Evolutionary conservation across 257 asterid species (phyloP), one percentile per base, ranked within the genome.

Genomic region (Cordia subcordata): DNA sequence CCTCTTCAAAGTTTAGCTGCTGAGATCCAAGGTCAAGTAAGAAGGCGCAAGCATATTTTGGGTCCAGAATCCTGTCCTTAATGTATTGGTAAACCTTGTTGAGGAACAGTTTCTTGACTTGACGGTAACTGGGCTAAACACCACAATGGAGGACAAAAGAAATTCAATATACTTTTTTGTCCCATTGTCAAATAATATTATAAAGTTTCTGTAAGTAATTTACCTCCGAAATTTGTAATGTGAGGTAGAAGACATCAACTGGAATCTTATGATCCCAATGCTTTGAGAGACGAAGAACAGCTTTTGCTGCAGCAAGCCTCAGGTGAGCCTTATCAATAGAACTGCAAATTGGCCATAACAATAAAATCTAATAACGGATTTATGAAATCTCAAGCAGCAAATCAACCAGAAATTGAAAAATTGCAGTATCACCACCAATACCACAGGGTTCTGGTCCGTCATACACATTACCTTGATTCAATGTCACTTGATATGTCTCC

Each of bases 251-350:
- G 66, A 87, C 84, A 73, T 90, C 94, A 59, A 78, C 69, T 0
- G 99, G 95, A 77, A 93, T 87, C 78, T 83, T 90, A 58, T 90
- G 90, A 69, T 93, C 99, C 99, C 99, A 93, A 64, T 77, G 81
- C 74, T 79, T 93, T 42, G 93, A 90, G 33, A 93, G 75, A 65
- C 99, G 99, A 76, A 93, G 97, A 74, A 93, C 75, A 69, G 99
- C 88, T 72, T 93, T 93, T 19, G 95, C 97, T 38, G 99, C 99
- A 73, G 94, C 94, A 69, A 93, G 96, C 81, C 78, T 93, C 77
- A 93, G 46, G 78, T 93, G 97, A 49, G 96, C 97, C 75, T 61
- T 90, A 69, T 93, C 99, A 55, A 85, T 84, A 55, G 66, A 77
- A 70, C 99, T 93, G 92, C 27, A 84, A 75, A 55, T 63, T 60